Conservation (phyloP, 345 rosid genomes). For the Hibiscus syriacus region DNA sequence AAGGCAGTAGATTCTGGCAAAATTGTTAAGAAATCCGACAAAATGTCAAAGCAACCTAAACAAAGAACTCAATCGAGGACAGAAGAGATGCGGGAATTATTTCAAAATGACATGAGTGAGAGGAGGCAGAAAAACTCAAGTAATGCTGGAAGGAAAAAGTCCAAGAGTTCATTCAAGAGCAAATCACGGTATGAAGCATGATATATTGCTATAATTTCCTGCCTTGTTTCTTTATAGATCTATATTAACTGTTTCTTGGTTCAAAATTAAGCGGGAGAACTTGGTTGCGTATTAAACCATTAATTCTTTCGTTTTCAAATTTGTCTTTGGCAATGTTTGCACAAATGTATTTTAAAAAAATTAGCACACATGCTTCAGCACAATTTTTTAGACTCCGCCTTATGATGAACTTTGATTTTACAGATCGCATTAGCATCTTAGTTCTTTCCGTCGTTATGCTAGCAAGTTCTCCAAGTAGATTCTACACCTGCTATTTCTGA, state of each 20-base stretch:
- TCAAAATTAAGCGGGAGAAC: neutral
- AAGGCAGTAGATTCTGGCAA: slow-evolving; percentile 71
- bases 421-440: neutral
- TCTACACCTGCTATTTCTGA: neutral
- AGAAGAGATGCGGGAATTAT: slow-evolving; percentile 76
- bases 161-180: slow-evolving; percentile 83
- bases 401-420: neutral
- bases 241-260: neutral
- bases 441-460: neutral
- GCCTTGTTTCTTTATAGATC: neutral
- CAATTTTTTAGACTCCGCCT: too few relatives aligned
- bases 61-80: slow-evolving; percentile 48
- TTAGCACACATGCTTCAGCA: neutral
- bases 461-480: neutral
- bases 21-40: slow-evolving; percentile 35
- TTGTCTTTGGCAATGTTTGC: neutral
- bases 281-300: neutral
- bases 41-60: slow-evolving; percentile 37
- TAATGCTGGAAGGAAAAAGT: slow-evolving; percentile 39
- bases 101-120: slow-evolving; percentile 81
- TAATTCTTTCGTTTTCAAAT: neutral
- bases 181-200: slow-evolving; percentile 60
- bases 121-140: slow-evolving; percentile 46
- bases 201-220: neutral
- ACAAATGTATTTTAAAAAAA: neutral